Evolutionary conservation across 176 grass and related monocot genomes (phyloP).

Genomic region (Pharus latifolius): DNA sequence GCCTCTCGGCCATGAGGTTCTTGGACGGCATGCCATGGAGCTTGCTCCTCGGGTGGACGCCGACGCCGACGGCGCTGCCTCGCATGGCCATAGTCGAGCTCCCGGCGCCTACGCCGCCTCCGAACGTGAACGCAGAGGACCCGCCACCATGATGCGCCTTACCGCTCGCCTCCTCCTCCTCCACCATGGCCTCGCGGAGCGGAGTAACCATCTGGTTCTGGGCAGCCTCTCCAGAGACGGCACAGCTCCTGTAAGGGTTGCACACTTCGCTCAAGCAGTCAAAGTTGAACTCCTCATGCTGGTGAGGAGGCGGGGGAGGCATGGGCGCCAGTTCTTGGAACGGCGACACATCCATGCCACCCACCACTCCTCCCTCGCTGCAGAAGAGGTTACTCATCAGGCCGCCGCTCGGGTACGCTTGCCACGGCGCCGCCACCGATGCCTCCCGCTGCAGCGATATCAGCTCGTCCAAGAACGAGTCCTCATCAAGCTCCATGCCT

Average conservation of each 20-base stretch:
- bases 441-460: conserved; percentile 50
- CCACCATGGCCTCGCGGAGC: conserved; percentile 20
- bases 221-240: not conserved
- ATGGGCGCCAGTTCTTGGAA: conserved; percentile 13
- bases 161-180: conserved; percentile 12
- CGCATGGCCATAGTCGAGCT: not conserved
- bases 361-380: not conserved
- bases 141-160: not conserved
- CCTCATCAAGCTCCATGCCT: conserved; percentile 72
- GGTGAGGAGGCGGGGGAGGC: not conserved
- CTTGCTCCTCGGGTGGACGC: conserved; percentile 19
- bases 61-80: not conserved
- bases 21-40: conserved; percentile 41
- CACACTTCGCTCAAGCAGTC: conserved; percentile 74
- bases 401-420: conserved; percentile 8
- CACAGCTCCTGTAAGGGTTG: conserved; percentile 36
- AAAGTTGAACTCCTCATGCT: conserved; percentile 45
- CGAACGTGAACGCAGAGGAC: conserved; percentile 36
- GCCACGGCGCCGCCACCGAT: conserved; percentile 15
- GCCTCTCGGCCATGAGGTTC: conserved; percentile 81
- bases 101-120: conserved; percentile 3
- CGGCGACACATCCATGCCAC: not conserved
- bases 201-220: not conserved
- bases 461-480: conserved; percentile 71
- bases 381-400: conserved; percentile 47